A percentile compares a stretch with the other conserved stretches of the same genome.
These are phyloP conservation scores for Apiotrichum mycotoxinovorans DNA, from an alignment of 1,284 basidiomycete species.

Conservation along the genomic window DNA sequence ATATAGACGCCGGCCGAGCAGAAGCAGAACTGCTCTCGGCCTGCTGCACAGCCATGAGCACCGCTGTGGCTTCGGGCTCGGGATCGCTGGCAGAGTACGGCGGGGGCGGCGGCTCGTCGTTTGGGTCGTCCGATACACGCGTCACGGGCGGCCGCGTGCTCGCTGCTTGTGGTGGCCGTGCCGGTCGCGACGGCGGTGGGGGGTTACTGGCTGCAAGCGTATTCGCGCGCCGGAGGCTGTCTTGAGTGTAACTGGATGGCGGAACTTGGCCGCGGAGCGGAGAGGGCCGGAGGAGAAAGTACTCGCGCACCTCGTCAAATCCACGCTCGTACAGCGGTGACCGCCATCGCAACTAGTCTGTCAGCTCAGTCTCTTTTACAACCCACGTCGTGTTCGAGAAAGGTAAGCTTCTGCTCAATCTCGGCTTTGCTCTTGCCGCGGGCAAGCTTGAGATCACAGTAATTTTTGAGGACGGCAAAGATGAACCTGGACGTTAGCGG, in stretches of 20 bases:
- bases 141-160: background rate
- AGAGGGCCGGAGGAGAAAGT: slow-evolving; percentile 1
- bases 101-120: slow-evolving; percentile 38
- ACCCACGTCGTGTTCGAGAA: slow-evolving; percentile 34
- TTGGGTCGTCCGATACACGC: background rate
- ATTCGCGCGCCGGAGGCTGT: too few relatives aligned
- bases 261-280: too few relatives aligned
- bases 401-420: slow-evolving; percentile 31
- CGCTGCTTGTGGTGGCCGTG: background rate
- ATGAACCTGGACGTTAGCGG: slow-evolving; percentile 21
- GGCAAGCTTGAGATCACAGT: slow-evolving; percentile 31
- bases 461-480: slow-evolving; percentile 33
- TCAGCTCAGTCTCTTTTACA: background rate
- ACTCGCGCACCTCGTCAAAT: slow-evolving; percentile 13
- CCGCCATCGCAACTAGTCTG: slow-evolving; percentile 6
- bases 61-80: slow-evolving; percentile 39
- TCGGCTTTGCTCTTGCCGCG: slow-evolving; percentile 28
- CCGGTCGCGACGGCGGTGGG: background rate
- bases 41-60: background rate
- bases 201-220: background rate
- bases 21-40: background rate
- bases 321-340: background rate
- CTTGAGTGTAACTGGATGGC: too few relatives aligned
- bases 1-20: background rate
- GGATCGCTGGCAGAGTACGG: slow-evolving; percentile 43